Conservation (phyloP, 192 early-diverging fungal species). For the Coemansia sp. region DNA sequence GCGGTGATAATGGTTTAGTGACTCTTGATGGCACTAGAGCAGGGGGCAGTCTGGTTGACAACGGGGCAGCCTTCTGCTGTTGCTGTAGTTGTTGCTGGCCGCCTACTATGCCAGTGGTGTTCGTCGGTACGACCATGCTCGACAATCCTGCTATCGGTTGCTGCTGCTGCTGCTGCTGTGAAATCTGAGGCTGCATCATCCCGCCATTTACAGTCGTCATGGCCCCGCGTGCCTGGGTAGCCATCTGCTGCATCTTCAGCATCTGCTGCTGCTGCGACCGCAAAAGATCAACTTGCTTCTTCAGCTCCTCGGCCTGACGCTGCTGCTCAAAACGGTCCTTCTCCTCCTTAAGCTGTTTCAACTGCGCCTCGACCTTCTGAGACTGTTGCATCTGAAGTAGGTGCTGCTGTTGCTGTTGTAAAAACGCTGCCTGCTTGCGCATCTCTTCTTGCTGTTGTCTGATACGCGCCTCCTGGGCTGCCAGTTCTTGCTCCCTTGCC, state of each 20-base stretch:
- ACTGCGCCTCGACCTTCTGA: slow-evolving; percentile 53
- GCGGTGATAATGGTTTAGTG: slow-evolving; percentile 17
- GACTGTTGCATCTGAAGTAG: slow-evolving; percentile 52
- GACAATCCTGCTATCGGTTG: slow-evolving; percentile 7
- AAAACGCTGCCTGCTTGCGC: slow-evolving; percentile 45
- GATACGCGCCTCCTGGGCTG: slow-evolving; percentile 40
- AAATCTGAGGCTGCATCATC: slow-evolving; percentile 13
- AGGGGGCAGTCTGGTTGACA: slow-evolving; percentile 44
- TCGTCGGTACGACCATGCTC: slow-evolving; percentile 12
- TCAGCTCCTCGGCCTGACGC: slow-evolving; percentile 43
- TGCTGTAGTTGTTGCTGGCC: slow-evolving; percentile 4
- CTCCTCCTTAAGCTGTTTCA: slow-evolving; percentile 50
- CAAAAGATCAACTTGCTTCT: slow-evolving; percentile 38
- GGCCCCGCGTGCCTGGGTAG: slow-evolving; percentile 24
- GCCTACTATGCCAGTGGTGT: background rate
- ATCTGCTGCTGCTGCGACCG: slow-evolving; percentile 50
- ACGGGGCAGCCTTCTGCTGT: slow-evolving; percentile 12
- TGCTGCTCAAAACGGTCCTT: slow-evolving; percentile 48
- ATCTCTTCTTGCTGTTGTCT: slow-evolving; percentile 52
- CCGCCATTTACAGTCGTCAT: slow-evolving; percentile 1
- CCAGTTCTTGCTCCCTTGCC: slow-evolving; percentile 48
- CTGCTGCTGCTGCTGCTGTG: slow-evolving; percentile 4
- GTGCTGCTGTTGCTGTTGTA: slow-evolving; percentile 53
- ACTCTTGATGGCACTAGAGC: slow-evolving; percentile 41
- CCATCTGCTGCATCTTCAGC: slow-evolving; percentile 56